A percentile compares a stretch with the other conserved stretches of the same genome.
These are phyloP conservation scores for Jatropha podagrica DNA, from an alignment of 441 rosid species.

Conservation along the genomic window DNA sequence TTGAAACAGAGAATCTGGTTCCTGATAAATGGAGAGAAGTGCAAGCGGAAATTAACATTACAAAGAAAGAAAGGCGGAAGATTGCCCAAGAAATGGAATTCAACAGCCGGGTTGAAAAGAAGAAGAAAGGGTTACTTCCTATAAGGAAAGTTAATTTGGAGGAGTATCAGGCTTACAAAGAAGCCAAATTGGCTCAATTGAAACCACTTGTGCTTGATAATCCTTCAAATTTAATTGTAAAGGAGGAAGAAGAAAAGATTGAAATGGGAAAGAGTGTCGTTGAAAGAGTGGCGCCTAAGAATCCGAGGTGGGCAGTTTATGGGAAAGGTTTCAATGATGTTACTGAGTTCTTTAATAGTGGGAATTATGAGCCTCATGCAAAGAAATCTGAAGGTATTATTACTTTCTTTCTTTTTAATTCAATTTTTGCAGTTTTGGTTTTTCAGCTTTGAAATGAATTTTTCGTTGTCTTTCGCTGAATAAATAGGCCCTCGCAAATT, in stretches of 20 bases:
- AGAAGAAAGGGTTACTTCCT: constrained; percentile 56
- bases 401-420: background rate
- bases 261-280: constrained; percentile 21
- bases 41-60: constrained; percentile 73
- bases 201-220: constrained; percentile 65
- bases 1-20: constrained; percentile 62
- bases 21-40: constrained; percentile 81
- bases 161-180: constrained; percentile 54
- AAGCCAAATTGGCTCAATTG: constrained; percentile 62
- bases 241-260: constrained; percentile 23
- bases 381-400: constrained; percentile 57
- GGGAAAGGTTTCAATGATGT: constrained; percentile 86
- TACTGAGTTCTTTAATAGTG: constrained; percentile 57
- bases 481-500: constrained; percentile 45
- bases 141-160: constrained; percentile 57
- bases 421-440: background rate
- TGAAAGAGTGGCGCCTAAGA: constrained; percentile 65
- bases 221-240: constrained; percentile 34
- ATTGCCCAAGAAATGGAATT: constrained; percentile 76
- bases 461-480: constrained; percentile 9
- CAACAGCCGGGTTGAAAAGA: constrained; percentile 71
- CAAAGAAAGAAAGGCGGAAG: constrained; percentile 80
- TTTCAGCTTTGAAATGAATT: background rate
- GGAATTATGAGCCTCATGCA: constrained; percentile 51
- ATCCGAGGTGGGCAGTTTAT: constrained; percentile 90